Base-by-base conservation (phyloP, 129 eudicot genomes). In the Lonicera japonica region DNA sequence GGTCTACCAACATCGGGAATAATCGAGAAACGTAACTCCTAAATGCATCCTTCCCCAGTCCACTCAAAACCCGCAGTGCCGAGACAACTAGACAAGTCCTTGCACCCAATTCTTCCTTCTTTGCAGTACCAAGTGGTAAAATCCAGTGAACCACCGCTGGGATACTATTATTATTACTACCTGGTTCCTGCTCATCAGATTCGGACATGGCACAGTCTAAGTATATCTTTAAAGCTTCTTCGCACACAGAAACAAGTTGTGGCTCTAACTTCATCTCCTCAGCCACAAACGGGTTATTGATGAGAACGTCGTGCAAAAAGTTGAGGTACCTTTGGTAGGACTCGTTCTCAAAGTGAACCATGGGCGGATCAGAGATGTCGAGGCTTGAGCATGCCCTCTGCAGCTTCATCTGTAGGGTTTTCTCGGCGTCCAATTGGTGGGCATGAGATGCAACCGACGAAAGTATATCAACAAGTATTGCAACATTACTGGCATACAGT, bases 21-120 rank as follows among this genome's bases (percentile, higher is more conserved):
- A 94, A 46, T 47, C 45, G 67, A 1, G 77, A 60, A 17, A 74
- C 73, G 55, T 88, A 67, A 73, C 74, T 83, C 70, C 70, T 76
- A 71, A 88, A 88, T 2, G 77, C 57, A 39, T 77, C 82, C 54
- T 65, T 69, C 56, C 86, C 92, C 63, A 83, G 75, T 18, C 84
- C 83, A 60, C 75, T 72, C 70, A 94, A 73, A 66, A 86, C 81
- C 69, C 79, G 59, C 78, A 94, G 60, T n/a, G 83, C 95, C 15
- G 86, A 78, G 18, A 83, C 73, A 34, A 85, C 77, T 69, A 88
- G 53, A 38, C 92, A 68, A 1, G 95, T 83, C 50, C 95, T 79
- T 6, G 87, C 96, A n/a, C 89, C 91, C 74, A 94, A 62, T 61
- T 94, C 96, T 67, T 94, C 99, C 83, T 79, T 94, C 77, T 79